Conservation (phyloP, 2,329 filamentous ascomycete species). For the Sarocladium brachiariae region DNA sequence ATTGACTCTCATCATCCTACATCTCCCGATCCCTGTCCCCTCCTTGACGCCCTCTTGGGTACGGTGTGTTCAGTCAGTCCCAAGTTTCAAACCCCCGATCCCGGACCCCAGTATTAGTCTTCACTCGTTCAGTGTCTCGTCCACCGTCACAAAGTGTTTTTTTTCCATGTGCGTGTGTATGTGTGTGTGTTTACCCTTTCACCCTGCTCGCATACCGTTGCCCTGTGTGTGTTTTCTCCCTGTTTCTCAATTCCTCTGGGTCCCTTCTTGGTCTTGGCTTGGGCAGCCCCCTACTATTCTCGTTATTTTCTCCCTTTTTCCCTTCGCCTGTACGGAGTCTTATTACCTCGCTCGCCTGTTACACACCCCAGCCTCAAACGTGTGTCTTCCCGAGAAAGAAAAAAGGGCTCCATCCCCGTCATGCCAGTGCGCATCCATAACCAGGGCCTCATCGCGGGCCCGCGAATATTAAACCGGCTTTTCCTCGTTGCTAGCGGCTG, state of each 20-base stretch:
- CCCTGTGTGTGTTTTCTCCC: not conserved
- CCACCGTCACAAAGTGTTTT: not conserved
- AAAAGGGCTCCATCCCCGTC: not conserved
- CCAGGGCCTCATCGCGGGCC: not conserved
- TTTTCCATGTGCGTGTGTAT: not conserved
- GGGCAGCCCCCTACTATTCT: not conserved
- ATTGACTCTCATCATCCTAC: not conserved
- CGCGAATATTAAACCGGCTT: slow-evolving; percentile 25
- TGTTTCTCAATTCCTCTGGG: too few species aligned
- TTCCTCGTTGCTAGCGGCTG: slow-evolving; percentile 23
- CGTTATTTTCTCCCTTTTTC: not conserved
- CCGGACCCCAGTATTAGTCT: not conserved
- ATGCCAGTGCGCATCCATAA: slow-evolving; percentile 7
- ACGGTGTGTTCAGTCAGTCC: not conserved
- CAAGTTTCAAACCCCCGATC: not conserved
- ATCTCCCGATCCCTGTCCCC: slow-evolving; percentile 8
- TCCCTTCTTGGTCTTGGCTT: not conserved
- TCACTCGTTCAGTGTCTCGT: not conserved
- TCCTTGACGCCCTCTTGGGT: not conserved
- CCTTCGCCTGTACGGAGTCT: too few species aligned
- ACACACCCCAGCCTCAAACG: not conserved
- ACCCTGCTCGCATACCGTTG: not conserved
- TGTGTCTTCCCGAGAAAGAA: not conserved
- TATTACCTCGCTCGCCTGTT: not conserved
- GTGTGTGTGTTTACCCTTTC: not conserved